phyloP scores from a whole-genome alignment of 106 monocot species.

The Allium fistulosum region DNA sequence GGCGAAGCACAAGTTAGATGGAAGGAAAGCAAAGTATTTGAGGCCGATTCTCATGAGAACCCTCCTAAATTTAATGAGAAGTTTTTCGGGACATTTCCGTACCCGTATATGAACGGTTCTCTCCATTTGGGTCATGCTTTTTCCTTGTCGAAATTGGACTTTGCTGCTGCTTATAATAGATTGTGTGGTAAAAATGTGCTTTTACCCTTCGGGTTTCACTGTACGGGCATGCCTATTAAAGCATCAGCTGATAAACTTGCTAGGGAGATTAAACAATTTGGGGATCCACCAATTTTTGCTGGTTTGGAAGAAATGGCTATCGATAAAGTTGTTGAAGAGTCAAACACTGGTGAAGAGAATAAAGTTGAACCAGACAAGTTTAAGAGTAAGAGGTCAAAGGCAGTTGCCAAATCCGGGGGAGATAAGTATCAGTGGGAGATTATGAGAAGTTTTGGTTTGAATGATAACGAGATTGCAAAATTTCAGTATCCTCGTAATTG shows the following conservation, averaged over 20 bases:
- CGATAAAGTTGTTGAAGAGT: conserved; percentile 2
- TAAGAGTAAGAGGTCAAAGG: conserved; percentile 86
- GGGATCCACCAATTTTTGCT: conserved; percentile 71
- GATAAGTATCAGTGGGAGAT: conserved; percentile 93
- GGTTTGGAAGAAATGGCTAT: conserved; percentile 32
- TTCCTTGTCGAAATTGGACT: conserved; percentile 76
- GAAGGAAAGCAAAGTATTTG: conserved; percentile 64
- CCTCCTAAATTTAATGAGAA: conserved; percentile 54
- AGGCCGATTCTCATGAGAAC: conserved; percentile 24
- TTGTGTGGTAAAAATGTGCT: conserved; percentile 74
- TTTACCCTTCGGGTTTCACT: conserved; percentile 89
- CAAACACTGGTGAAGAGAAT: conserved; percentile 3
- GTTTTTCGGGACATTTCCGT: conserved; percentile 94
- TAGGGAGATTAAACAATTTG: conserved; percentile 52
- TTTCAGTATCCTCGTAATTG: conserved; percentile 73
- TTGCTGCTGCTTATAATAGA: conserved; percentile 64
- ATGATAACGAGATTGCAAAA: conserved; percentile 57
- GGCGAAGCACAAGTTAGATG: conserved; percentile 47
- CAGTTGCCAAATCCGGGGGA: conserved; percentile 62
- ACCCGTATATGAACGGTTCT: conserved; percentile 91
- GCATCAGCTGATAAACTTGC: conserved; percentile 86
- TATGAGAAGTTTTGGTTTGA: conserved; percentile 69
- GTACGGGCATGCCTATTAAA: conserved; percentile 98
- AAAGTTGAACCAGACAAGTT: conserved; percentile 66
- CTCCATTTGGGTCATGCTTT: conserved; percentile 87